These are phyloP conservation scores for Sphaerulina populicola DNA, from an alignment of 2,329 filamentous ascomycete genomes.

Conservation along the genomic window DNA sequence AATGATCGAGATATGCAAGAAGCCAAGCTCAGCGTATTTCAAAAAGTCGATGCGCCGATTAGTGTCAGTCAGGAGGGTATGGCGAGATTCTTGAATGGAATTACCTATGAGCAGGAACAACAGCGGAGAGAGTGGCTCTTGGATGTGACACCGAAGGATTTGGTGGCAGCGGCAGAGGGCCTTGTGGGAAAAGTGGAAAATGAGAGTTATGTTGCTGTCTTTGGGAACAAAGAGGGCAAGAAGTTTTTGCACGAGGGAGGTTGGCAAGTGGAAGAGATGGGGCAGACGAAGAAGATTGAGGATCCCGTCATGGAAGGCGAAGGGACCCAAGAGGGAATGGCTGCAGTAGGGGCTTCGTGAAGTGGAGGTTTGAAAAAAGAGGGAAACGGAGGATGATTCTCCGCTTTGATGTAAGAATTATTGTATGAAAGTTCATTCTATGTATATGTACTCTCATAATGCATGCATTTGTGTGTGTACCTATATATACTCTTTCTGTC, in stretches of 20 bases:
- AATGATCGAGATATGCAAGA: slow-evolving; percentile 81
- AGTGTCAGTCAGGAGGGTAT: slow-evolving; percentile 84
- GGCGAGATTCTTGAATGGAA: slow-evolving; percentile 71
- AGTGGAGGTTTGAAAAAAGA: background rate
- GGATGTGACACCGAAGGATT: slow-evolving; percentile 73
- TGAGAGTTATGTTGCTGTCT: slow-evolving; percentile 59
- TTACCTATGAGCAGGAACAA: slow-evolving; percentile 86
- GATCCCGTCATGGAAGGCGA: slow-evolving; percentile 7
- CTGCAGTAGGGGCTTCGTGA: slow-evolving; percentile 7
- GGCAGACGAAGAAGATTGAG: slow-evolving; percentile 5
- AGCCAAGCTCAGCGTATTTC: slow-evolving; percentile 91
- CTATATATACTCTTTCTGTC: too few species aligned
- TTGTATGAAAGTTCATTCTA: too few species aligned
- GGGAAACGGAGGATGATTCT: background rate
- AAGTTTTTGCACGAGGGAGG: slow-evolving; percentile 54
- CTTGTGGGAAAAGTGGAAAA: slow-evolving; percentile 54
- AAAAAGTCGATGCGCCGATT: slow-evolving; percentile 78
- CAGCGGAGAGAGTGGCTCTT: slow-evolving; percentile 72
- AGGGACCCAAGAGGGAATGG: slow-evolving; percentile 2
- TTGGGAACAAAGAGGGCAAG: slow-evolving; percentile 64
- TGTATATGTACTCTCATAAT: too few species aligned
- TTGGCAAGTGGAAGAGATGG: slow-evolving; percentile 71
- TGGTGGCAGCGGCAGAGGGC: slow-evolving; percentile 70
- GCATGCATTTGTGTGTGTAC: too few species aligned
- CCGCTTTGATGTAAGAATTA: too few species aligned